A percentile compares a stretch with the other conserved stretches of the same genome.
phyloP scores from a whole-genome alignment of 2,329 filamentous ascomycete genomes.

The Ophiocordyceps camponoti-leonardi region DNA sequence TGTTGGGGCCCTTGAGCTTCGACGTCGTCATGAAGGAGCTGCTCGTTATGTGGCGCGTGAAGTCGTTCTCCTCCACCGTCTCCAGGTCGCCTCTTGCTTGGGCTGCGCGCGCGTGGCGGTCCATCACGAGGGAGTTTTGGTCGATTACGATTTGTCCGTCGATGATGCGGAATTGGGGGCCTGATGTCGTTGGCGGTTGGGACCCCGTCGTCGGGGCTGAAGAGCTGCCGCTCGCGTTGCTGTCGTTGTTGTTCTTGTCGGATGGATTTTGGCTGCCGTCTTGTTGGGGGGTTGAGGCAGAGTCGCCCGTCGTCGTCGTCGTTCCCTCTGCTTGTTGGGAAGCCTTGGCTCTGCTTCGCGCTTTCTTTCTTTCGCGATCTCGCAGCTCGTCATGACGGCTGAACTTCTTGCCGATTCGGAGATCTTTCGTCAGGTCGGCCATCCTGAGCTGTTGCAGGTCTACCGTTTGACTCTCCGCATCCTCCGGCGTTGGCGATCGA shows the following conservation, averaged over 20 bases:
- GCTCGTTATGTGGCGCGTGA: conserved; percentile 54
- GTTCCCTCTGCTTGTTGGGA: conserved; percentile 8
- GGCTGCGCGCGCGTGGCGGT: conserved; percentile 46
- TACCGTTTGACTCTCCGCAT: conserved; percentile 44
- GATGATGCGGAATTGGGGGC: conserved; percentile 44
- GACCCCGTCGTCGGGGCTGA: neutral
- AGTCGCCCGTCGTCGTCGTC: conserved; percentile 7
- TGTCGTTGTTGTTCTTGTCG: neutral
- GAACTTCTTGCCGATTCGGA: conserved; percentile 58
- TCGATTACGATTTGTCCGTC: conserved; percentile 60
- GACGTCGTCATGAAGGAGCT: conserved; percentile 45
- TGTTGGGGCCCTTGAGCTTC: conserved; percentile 44
- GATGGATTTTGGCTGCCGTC: conserved; percentile 2
- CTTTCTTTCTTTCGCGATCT: conserved; percentile 37
- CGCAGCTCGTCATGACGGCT: conserved; percentile 57
- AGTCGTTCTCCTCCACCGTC: conserved; percentile 60
- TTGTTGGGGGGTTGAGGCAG: conserved; percentile 4
- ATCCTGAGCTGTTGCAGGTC: conserved; percentile 53
- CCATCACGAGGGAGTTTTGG: conserved; percentile 47
- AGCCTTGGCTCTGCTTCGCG: conserved; percentile 14
- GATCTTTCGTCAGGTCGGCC: conserved; percentile 52
- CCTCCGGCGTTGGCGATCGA: conserved; percentile 41
- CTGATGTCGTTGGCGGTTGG: conserved; percentile 10
- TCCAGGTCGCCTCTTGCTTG: conserved; percentile 34
- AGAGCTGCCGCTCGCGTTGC: conserved; percentile 3